Base-by-base conservation (phyloP, 164 flowering plant species). In the Nymphaea colorata region DNA sequence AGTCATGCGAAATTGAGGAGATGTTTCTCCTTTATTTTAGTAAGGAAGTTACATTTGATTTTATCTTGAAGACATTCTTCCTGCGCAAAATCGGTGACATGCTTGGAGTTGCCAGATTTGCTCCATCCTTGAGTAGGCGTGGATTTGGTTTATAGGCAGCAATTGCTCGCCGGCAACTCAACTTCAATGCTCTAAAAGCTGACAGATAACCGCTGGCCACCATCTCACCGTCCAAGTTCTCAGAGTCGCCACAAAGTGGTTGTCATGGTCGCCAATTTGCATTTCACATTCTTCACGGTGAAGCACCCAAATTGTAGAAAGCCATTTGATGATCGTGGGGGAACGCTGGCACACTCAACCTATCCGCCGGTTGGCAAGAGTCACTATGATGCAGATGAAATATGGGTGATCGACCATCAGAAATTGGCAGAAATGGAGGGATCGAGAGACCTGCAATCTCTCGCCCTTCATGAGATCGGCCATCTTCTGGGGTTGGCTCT, bases 401-500 rank as follows among this genome's bases (percentile, higher is more conserved):
- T 71, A 43, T 89, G 97, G 96, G 79, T 84, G 55, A 70, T 82
- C 3, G 67, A 72, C 5, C 55, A 41, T 6, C 44, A 85, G 78
- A 3, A 82, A 75, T 45, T 66, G 70, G 11, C 79, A 44, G 3
- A 76, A 8, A 7, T 68, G 87, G 87, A 47, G 55, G 12, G 12
- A 5, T 2, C 5, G 12, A 68, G 87, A 11, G 96, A 92, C 67
- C 68, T 92, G 60, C 96, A 92, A 61, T 82, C 94, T 0, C 96
- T 92, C 17, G 94, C 89, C 15, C 85, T 90, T 15, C 98, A 92
- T 62, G 96, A 92, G 79, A 90, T 92, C n/a, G 98, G 98, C 62
- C 96, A 92, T 65, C 51, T 92, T 66, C 73, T 90, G 18, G 98
- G 96, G 18, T n/a, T n/a, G n/a, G n/a, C n/a, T n/a, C n/a, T 25